These are phyloP conservation scores for Botrytis fabae DNA, from an alignment of 2,329 filamentous ascomycete species.

Conservation along the genomic window DNA sequence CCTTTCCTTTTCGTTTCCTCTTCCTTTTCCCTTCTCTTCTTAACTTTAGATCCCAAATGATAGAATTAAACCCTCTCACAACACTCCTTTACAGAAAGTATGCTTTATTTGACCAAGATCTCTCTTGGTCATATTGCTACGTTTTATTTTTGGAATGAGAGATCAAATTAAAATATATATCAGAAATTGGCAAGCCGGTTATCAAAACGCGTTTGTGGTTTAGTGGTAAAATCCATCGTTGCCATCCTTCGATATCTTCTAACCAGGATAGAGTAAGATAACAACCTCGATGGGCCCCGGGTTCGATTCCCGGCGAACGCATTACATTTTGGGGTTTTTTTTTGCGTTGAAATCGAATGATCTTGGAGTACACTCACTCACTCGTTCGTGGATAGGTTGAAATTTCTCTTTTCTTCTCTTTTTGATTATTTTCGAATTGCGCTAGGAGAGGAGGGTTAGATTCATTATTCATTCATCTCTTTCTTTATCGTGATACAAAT, in stretches of 20 bases:
- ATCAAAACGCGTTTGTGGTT: constrained; percentile 21
- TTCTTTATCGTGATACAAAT: not conserved
- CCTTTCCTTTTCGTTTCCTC: too few relatives aligned
- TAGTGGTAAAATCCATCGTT: constrained; percentile 27
- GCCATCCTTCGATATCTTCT: not conserved
- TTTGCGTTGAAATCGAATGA: not conserved
- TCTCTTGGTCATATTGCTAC: too few relatives aligned
- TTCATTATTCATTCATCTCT: not conserved
- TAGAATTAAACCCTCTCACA: too few relatives aligned
- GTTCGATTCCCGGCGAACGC: constrained; percentile 40
- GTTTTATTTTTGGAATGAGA: too few relatives aligned
- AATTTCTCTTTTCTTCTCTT: too few relatives aligned
- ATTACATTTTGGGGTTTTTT: constrained; percentile 25
- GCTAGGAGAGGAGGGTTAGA: not conserved
- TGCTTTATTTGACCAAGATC: too few relatives aligned
- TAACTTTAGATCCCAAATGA: too few relatives aligned
- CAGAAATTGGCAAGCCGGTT: too few relatives aligned
- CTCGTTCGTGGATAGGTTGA: too few relatives aligned
- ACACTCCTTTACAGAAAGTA: too few relatives aligned
- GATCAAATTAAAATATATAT: too few relatives aligned
- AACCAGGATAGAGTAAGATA: not conserved
- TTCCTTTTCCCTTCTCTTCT: too few relatives aligned
- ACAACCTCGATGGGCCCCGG: constrained; percentile 37
- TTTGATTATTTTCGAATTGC: not conserved
- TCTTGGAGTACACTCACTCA: not conserved